Evolutionary conservation across 805 yeast genomes (phyloP), one percentile per base, ranked within the genome.

Genomic region (Starmerella kuoi): DNA sequence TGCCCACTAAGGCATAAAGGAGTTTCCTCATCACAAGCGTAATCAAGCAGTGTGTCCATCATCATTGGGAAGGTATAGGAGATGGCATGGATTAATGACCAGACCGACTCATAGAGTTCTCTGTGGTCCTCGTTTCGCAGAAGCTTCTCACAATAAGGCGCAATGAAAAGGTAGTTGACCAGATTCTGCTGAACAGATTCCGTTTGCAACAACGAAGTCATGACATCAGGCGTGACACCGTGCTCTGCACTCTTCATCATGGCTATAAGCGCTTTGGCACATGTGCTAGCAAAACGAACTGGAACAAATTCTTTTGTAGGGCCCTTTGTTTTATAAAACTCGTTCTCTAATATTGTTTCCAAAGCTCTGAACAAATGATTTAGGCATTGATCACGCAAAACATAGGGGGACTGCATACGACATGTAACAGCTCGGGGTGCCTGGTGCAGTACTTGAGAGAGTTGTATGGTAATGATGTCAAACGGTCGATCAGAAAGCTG

Each of bases 41-140:
- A 15, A 4, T 30, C 35, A 3, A 43, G 9, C 7, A 46, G n/a
- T 1, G 40, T 30, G 2, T 15, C 22, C 19, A 24, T 15, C 43
- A 32, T 33, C 30, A 27, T 9, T 3, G 50, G 45, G 18, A 47
- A 47, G n/a, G 47, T 31, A 33, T 30, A 47, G 3, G 33, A 11
- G 4, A 33, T 25, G 3, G 31, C 4, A 20, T 28, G 35, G 3
- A 47, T 21, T 7, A 47, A 12, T 23, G 40, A 25, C 50, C 50
- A 47, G 3, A 43, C 47, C 1, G 21, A 12, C 11, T 40, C 35
- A 17, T 37, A 47, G 12, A 47, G 36, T 7, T 32, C 25, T 9
- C 11, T 17, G 12, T 40, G 32, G 4, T 5, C 37, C 9, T 33
- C 27, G 8, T 4, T 18, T 2, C 23, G 27, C 25, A 31, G 14